Percentiles rank a stretch among this genome's conserved stretches.
Evolutionary conservation across 106 monocot species (phyloP).

Genomic region (Dendrobium huoshanense): DNA sequence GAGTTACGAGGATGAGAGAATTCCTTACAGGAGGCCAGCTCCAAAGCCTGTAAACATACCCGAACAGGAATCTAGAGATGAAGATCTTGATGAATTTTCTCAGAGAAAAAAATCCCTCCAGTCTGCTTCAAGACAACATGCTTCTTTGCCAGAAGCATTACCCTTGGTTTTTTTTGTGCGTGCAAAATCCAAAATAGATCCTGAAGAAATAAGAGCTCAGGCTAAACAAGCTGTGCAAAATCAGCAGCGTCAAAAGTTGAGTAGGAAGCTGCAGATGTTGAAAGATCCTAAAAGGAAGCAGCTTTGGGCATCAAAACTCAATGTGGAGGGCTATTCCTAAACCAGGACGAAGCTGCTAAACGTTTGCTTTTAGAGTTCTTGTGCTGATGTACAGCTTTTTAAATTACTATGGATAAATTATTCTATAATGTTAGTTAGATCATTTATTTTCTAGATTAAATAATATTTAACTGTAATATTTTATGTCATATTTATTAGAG

Average conservation of each 20-base stretch:
- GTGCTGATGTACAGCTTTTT: too few species aligned
- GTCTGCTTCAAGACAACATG: slow-evolving; percentile 69
- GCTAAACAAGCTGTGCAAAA: slow-evolving; percentile 72
- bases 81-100: slow-evolving; percentile 85
- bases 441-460: too few species aligned
- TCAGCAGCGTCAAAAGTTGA: slow-evolving; percentile 63
- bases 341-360: too few species aligned
- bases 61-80: slow-evolving; percentile 65
- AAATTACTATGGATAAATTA: too few species aligned
- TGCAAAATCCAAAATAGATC: slow-evolving; percentile 89
- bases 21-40: slow-evolving; percentile 56
- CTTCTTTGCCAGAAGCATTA: slow-evolving; percentile 79
- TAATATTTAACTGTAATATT: too few species aligned
- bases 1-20: background rate
- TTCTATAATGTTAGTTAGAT: too few species aligned
- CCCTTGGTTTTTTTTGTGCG: slow-evolving; percentile 83
- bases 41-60: slow-evolving; percentile 19
- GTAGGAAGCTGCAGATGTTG: too few species aligned
- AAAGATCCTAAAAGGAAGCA: too few species aligned
- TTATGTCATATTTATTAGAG: too few species aligned
- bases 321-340: too few species aligned
- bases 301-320: too few species aligned
- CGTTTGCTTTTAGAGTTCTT: too few species aligned
- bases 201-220: slow-evolving; percentile 74
- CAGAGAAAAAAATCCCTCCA: slow-evolving; percentile 74